Conservation (phyloP, 2,329 filamentous ascomycete genomes). For the Alternaria brassicae region DNA sequence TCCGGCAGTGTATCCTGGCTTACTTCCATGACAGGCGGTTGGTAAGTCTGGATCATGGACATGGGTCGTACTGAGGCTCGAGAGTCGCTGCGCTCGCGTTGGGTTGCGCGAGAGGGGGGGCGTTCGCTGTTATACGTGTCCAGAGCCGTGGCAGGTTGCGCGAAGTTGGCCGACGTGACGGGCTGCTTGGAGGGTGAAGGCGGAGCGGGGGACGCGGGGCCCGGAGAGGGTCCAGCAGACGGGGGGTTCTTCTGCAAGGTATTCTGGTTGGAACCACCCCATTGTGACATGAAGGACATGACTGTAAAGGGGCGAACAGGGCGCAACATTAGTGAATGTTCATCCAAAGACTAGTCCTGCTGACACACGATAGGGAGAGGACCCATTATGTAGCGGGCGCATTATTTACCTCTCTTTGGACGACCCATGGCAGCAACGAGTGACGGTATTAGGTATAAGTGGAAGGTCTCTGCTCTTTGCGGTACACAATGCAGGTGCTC, state of each 20-base stretch:
- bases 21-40: slow-evolving; percentile 85
- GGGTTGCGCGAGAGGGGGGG: slow-evolving; percentile 45
- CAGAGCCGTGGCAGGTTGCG: slow-evolving; percentile 41
- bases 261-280: slow-evolving; percentile 60
- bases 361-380: slow-evolving; percentile 12
- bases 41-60: slow-evolving; percentile 86
- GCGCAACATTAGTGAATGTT: slow-evolving; percentile 38
- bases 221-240: slow-evolving; percentile 34
- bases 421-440: slow-evolving; percentile 42
- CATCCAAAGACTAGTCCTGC: slow-evolving; percentile 8
- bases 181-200: slow-evolving; percentile 41
- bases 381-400: slow-evolving; percentile 12
- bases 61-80: slow-evolving; percentile 70
- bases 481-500: slow-evolving; percentile 20
- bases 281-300: slow-evolving; percentile 86
- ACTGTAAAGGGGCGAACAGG: slow-evolving; percentile 61
- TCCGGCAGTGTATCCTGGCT: slow-evolving; percentile 87
- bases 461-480: slow-evolving; percentile 16
- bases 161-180: slow-evolving; percentile 23
- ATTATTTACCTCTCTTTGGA: slow-evolving; percentile 47
- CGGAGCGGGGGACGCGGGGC: slow-evolving; percentile 45
- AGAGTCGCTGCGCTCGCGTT: slow-evolving; percentile 55
- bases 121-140: slow-evolving; percentile 37
- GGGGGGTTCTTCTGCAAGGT: slow-evolving; percentile 33
- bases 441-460: slow-evolving; percentile 14